A percentile compares a stretch with the other conserved stretches of the same genome.
Evolutionary conservation across 179 eudicot genomes (phyloP).

Genomic region (Spinacia oleracea): DNA sequence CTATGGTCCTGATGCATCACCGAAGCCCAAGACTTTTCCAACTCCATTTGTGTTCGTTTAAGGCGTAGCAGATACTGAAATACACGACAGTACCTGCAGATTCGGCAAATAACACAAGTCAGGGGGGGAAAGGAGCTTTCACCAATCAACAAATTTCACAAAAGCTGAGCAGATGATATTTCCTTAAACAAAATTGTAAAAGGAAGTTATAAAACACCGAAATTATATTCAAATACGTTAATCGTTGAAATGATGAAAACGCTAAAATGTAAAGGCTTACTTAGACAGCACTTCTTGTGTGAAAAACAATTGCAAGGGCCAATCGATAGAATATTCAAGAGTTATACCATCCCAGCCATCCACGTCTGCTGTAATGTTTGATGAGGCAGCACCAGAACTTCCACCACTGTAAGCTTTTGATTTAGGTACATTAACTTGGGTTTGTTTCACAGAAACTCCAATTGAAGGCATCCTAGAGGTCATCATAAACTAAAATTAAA

Average conservation of each 20-base stretch:
- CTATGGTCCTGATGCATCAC: constrained; percentile 95
- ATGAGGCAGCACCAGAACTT: constrained; percentile 44
- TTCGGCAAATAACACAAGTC: neutral
- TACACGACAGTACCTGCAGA: constrained; percentile 75
- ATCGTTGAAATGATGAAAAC: neutral
- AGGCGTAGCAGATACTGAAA: constrained; percentile 92
- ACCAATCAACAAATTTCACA: neutral
- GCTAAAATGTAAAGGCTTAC: constrained; percentile 44
- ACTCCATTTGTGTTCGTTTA: constrained; percentile 97
- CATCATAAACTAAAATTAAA: constrained; percentile 18
- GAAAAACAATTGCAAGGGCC: constrained; percentile 95
- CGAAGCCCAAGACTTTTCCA: constrained; percentile 98
- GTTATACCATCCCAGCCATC: constrained; percentile 99
- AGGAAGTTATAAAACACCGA: neutral
- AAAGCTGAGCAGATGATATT: neutral
- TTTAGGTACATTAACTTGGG: constrained; percentile 62
- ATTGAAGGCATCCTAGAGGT: constrained; percentile 67
- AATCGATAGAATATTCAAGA: constrained; percentile 91
- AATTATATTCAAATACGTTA: neutral
- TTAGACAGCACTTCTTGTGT: constrained; percentile 91
- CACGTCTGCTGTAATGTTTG: constrained; percentile 54
- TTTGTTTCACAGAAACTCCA: constrained; percentile 62
- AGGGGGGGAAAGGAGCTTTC: neutral
- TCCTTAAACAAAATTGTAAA: neutral
- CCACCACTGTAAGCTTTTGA: constrained; percentile 55